Conservation (phyloP, 2,329 filamentous ascomycete species). For the Penicillium sp. region DNA sequence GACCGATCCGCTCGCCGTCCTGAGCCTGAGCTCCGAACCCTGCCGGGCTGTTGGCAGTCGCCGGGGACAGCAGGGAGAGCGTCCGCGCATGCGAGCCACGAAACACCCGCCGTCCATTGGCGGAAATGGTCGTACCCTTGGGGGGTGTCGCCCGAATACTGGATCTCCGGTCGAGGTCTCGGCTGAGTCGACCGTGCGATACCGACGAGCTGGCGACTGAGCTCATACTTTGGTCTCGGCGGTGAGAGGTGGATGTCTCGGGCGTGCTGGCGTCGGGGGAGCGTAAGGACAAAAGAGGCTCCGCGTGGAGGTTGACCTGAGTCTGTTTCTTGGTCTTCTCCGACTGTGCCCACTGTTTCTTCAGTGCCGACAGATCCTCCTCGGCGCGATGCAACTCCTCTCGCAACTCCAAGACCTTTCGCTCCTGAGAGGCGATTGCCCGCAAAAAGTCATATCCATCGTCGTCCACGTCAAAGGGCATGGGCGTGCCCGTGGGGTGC, state of each 20-base stretch:
- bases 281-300: constrained; percentile 54
- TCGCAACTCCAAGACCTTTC: constrained; percentile 79
- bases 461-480: constrained; percentile 30
- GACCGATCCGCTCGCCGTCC: constrained; percentile 25
- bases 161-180: constrained; percentile 68
- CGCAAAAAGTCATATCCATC: constrained; percentile 70
- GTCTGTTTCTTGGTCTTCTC: constrained; percentile 71
- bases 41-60: constrained; percentile 12
- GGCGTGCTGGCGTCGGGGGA: constrained; percentile 25
- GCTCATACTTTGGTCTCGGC: constrained; percentile 24
- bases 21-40: constrained; percentile 14
- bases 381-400: constrained; percentile 87
- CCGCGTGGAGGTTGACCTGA: constrained; percentile 55
- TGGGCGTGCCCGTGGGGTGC: constrained; percentile 21
- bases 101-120: constrained; percentile 58
- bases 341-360: constrained; percentile 73
- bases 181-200: constrained; percentile 34
- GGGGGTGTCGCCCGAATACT: constrained; percentile 52
- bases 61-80: constrained; percentile 74
- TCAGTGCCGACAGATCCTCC: constrained; percentile 65
- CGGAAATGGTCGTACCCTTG: constrained; percentile 28
- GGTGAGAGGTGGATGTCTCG: constrained; percentile 16
- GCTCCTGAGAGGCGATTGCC: constrained; percentile 85
- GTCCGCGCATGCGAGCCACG: constrained; percentile 60
- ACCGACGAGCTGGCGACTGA: constrained; percentile 22